Percentiles rank a stretch among this genome's conserved stretches.
Conservation (phyloP, 2,329 filamentous ascomycete species). For the Cladorrhinum sp. region DNA sequence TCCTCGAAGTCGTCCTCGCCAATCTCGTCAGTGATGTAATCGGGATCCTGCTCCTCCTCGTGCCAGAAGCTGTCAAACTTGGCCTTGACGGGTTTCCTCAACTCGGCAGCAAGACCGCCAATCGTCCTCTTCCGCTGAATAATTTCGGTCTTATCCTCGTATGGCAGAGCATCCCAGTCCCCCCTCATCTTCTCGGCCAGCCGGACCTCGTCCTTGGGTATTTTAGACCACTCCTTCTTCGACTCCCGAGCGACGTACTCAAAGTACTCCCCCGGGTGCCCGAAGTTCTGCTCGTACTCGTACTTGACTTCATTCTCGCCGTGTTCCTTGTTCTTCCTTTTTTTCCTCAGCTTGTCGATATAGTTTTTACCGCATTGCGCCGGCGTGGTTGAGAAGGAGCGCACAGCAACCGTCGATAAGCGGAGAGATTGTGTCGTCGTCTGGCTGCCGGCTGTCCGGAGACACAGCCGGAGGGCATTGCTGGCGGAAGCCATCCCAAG, state of each 20-base stretch:
- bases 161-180: conserved; percentile 21
- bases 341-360: conserved; percentile 1
- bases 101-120: conserved; percentile 25
- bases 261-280: conserved; percentile 21
- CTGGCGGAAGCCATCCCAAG: conserved; percentile 41
- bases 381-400: conserved; percentile 26
- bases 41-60: conserved; percentile 47
- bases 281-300: conserved; percentile 15
- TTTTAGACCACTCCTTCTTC: not conserved
- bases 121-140: conserved; percentile 25
- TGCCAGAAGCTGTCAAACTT: conserved; percentile 47
- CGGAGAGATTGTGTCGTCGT: conserved; percentile 9
- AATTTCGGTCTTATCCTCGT: conserved; percentile 11
- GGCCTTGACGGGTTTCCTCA: conserved; percentile 16
- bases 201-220: not conserved
- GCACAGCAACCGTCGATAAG: conserved; percentile 4
- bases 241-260: conserved; percentile 10
- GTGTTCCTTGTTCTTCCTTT: conserved; percentile 11
- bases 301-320: conserved; percentile 1
- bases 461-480: conserved; percentile 39
- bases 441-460: conserved; percentile 34
- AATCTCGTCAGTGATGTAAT: conserved; percentile 48
- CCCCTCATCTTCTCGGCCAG: conserved; percentile 17
- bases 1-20: conserved; percentile 66
- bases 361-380: conserved; percentile 12